Conservation (phyloP, 352 stramenopile species). For the Pilasporangium apinafurcum region DNA sequence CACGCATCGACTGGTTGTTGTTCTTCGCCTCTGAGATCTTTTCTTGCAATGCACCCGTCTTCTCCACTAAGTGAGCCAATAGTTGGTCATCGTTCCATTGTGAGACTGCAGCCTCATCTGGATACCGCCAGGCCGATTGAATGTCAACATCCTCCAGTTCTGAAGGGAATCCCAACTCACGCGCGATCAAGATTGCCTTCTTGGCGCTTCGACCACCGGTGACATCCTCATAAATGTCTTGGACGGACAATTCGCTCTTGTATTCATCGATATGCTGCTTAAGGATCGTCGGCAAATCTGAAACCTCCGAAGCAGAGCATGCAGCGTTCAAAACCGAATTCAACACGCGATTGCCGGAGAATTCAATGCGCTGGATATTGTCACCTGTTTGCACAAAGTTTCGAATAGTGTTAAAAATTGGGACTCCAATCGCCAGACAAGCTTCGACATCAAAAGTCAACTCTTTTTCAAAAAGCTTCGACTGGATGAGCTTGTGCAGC, state of each 20-base stretch:
- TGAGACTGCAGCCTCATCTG: constrained; percentile 12
- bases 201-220: constrained; percentile 85
- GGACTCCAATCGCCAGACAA: constrained; percentile 80
- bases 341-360: constrained; percentile 85
- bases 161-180: constrained; percentile 86
- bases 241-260: constrained; percentile 40
- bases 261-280: constrained; percentile 52
- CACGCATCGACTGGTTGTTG: constrained; percentile 30
- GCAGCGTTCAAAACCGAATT: constrained; percentile 73
- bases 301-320: constrained; percentile 11
- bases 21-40: constrained; percentile 19
- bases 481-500: constrained; percentile 71
- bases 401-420: constrained; percentile 90
- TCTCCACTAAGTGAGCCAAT: constrained; percentile 38
- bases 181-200: constrained; percentile 90
- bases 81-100: constrained; percentile 54
- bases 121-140: constrained; percentile 29
- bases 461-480: constrained; percentile 73
- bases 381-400: constrained; percentile 92
- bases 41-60: constrained; percentile 29
- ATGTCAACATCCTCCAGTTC: constrained; percentile 70
- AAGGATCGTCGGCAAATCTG: constrained; percentile 67
- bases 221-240: constrained; percentile 90
- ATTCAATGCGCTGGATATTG: constrained; percentile 84
- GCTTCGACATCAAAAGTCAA: constrained; percentile 85